Base-by-base conservation (phyloP, 192 early-diverging fungal genomes). In the Backusella australiensis region DNA sequence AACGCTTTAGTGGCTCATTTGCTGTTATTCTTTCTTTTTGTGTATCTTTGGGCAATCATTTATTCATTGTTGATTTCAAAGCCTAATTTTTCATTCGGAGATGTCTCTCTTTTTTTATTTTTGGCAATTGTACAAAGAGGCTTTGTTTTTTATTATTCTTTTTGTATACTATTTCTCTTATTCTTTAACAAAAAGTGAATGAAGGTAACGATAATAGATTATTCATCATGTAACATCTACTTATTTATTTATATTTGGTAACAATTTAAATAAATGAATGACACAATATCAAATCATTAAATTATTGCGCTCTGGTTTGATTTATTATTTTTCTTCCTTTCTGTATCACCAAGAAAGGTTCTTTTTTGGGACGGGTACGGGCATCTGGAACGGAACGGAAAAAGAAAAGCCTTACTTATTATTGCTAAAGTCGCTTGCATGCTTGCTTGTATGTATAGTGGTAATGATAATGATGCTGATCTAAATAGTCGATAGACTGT, bases 71-170 rank as follows among this genome's bases (percentile, higher is more conserved):
- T 63, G 56, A 63, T 63, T 63, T 63, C 23, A 4, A 49, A 49
- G 46, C 53, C 53, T 59, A 59, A n/a, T 53, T 63, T 21, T 59
- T 63, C n/a, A 63, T 63, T 63, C 56, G 56, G 56, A 63, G 56
- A 63, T 63, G 23, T 5, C 26, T 63, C 4, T 63, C 4, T 59
- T 26, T 63, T 29, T 63, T 63, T 29, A 29, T 29, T 63, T 63
- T 63, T 63, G 56, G 56, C 12, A 63, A 63, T 23, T 63, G 21
- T 29, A 63, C 56, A 63, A 63, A 63, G 56, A 63, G 56, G 56
- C 56, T 63, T 63, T 63, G 56, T 26, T n/a, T 63, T 49, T 23
- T 8, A 32, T 32, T 32, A 32, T 32, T 32, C 32, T 23, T 19
- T 14, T 63, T 63, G 3, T 44, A 32, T 44, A 17, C 14, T 39